phyloP scores from a whole-genome alignment of 2,329 filamentous ascomycete species.

The Microcera coccophila region DNA sequence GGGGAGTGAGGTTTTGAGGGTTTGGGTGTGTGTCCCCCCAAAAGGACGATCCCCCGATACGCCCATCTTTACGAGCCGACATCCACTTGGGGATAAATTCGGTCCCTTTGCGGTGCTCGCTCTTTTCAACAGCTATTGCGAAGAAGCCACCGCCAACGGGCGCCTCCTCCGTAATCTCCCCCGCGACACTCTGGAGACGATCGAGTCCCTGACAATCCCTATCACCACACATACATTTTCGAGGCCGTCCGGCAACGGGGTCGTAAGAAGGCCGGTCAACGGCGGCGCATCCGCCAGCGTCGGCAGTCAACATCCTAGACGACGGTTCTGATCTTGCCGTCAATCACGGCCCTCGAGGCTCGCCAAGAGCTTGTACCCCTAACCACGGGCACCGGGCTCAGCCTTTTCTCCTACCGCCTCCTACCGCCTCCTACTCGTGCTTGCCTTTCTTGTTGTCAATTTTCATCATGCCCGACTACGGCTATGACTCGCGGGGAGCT shows the following conservation, averaged over 20 bases:
- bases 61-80: slow-evolving; percentile 18
- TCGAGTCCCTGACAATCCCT: slow-evolving; percentile 5
- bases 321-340: slow-evolving; percentile 21
- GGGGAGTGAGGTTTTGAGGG: slow-evolving; percentile 11
- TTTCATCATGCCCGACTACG: slow-evolving; percentile 55
- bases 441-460: slow-evolving; percentile 1
- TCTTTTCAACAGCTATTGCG: background rate
- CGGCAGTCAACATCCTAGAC: slow-evolving; percentile 24
- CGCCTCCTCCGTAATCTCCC: slow-evolving; percentile 14
- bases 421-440: slow-evolving; percentile 8
- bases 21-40: slow-evolving; percentile 11
- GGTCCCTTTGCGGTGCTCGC: slow-evolving; percentile 10
- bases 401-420: slow-evolving; percentile 1
- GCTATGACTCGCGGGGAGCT: slow-evolving; percentile 49
- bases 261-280: slow-evolving; percentile 29
- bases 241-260: slow-evolving; percentile 18
- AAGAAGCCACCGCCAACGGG: slow-evolving; percentile 3
- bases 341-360: slow-evolving; percentile 15
- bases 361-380: slow-evolving; percentile 19
- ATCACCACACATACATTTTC: slow-evolving; percentile 13
- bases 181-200: slow-evolving; percentile 10
- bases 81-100: slow-evolving; percentile 16
- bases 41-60: slow-evolving; percentile 8
- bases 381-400: background rate
- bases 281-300: slow-evolving; percentile 33